Evolutionary conservation across 2,329 filamentous ascomycete species (phyloP), one percentile per base, ranked within the genome.

Genomic region (Paracoccidioides brasiliensis): DNA sequence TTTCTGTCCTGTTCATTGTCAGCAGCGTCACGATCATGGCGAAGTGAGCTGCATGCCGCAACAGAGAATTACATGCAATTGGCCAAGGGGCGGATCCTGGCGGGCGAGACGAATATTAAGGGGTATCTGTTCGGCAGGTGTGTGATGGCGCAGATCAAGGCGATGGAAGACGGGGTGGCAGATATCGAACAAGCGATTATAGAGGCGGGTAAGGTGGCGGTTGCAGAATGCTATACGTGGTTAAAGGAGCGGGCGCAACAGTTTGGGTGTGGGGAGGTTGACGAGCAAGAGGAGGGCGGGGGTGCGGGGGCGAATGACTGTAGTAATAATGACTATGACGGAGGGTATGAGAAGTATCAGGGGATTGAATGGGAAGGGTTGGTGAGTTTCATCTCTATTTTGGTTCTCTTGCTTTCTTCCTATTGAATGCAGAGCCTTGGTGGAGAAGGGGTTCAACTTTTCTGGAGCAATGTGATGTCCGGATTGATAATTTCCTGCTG

Each of bases 41-140:
- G 53, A 22, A 33, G 49, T 22, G 53, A 59, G 22, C 46, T 59
- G 12, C 53, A 49, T 22, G 14, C 33, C 32, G 52, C 54, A 15
- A 51, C 55, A 3, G 56, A 59, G 30, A 45, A 49, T 42, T 55
- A 56, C 37, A 44, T 55, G 42, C 10, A 53, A 3, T 37, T 55
- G 5, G 28, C 51, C n/a, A 44, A 10, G 12, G 15, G 33, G 38
- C 56, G 58, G 37, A 53, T 60, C n/a, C 46, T 53, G 41, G 15
- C 42, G 4, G 56, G 58, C n/a, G 59, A 61, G 52, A 60, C 58
- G 22, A 61, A 61, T 30, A 49, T 61, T 2, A 58, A 52, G 41
- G 56, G 56, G 7, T 53, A 56, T 48, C 33, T 57, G 10, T 41
- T 60, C 8, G 45, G 52, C 28, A 35, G 43, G 0, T 46, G 52